Conservation (phyloP, 108 stramenopile species). For the Fistulifera pelliculosa region DNA sequence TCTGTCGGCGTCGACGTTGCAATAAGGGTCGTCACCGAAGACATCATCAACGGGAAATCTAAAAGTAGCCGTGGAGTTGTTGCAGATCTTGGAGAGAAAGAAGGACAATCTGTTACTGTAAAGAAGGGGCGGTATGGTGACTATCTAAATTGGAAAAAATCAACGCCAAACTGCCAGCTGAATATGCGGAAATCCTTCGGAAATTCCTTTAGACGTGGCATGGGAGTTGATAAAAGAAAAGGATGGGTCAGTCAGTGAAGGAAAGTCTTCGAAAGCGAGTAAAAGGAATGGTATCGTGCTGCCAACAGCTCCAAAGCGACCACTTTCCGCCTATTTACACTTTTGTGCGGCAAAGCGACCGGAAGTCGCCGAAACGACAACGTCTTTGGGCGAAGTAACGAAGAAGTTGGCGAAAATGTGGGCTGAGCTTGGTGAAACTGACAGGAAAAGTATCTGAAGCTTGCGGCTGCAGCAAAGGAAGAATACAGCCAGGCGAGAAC, state of each 20-base stretch:
- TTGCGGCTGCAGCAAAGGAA: conserved; percentile 14
- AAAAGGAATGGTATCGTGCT: conserved; percentile 1
- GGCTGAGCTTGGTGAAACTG: conserved; percentile 11
- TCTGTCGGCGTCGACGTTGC: conserved; percentile 30
- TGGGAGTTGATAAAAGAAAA: conserved; percentile 30
- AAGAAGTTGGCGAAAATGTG: conserved; percentile 20
- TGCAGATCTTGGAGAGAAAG: conserved; percentile 41
- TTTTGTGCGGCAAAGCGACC: conserved; percentile 32
- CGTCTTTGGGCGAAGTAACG: conserved; percentile 21
- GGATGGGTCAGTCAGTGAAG: background rate
- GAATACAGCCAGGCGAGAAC: conserved; percentile 12
- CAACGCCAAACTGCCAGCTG: conserved; percentile 44
- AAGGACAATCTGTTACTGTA: conserved; percentile 25
- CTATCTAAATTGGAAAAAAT: conserved; percentile 54
- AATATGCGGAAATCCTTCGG: conserved; percentile 36
- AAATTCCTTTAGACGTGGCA: conserved; percentile 31
- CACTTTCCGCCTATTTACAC: conserved; percentile 27
- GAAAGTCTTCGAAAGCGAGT: background rate
- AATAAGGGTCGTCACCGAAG: conserved; percentile 29
- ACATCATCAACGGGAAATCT: conserved; percentile 29
- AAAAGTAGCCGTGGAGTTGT: conserved; percentile 23
- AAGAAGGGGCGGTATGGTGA: conserved; percentile 36
- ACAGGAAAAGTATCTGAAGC: conserved; percentile 14
- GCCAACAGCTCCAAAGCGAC: conserved; percentile 23
- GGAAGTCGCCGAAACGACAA: conserved; percentile 10